phyloP scores from a whole-genome alignment of 2,329 filamentous ascomycete species.

The Fusarium nygamai region DNA sequence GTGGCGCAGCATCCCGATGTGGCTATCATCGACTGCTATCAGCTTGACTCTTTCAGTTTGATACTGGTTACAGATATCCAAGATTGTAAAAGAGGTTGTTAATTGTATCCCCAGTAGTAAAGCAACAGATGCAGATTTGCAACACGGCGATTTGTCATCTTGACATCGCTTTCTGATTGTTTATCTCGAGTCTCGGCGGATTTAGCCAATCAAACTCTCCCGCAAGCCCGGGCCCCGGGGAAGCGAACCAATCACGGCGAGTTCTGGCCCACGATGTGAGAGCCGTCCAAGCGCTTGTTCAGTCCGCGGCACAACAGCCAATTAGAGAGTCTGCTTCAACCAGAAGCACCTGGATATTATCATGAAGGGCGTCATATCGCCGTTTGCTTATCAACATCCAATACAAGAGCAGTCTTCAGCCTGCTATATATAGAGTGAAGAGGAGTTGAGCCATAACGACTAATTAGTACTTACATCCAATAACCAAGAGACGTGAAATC shows the following conservation, averaged over 20 bases:
- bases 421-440: not conserved
- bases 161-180: not conserved
- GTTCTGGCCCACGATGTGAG: accelerated
- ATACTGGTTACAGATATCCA: not conserved
- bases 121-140: not conserved
- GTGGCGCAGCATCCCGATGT: not conserved
- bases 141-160: not conserved
- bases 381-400: not conserved
- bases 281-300: not conserved
- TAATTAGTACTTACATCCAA: not conserved
- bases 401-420: too few species aligned
- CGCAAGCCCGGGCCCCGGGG: accelerated
- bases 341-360: accelerated
- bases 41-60: not conserved
- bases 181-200: not conserved
- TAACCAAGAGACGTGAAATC: not conserved
- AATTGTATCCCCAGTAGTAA: not conserved
- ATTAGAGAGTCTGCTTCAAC: not conserved
- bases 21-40: not conserved
- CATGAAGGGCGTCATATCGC: not conserved
- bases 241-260: not conserved
- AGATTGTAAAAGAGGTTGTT: not conserved
- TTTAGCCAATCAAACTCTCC: not conserved
- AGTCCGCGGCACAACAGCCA: not conserved
- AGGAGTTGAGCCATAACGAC: not conserved